phyloP scores from a whole-genome alignment of 306 rosid genomes.

The Senna tora region DNA sequence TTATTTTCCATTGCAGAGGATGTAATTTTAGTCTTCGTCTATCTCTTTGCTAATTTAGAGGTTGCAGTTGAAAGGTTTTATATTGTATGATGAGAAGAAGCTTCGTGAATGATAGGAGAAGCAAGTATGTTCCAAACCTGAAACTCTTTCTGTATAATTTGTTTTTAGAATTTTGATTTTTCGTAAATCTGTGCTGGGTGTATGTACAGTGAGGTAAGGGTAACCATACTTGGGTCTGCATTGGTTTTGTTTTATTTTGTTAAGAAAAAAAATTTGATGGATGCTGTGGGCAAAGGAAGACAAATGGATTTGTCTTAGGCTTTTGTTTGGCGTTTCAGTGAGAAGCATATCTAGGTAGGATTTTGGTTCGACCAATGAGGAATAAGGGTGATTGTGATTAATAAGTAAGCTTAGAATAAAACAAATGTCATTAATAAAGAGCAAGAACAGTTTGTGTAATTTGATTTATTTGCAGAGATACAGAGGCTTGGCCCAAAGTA shows the following conservation, averaged over 20 bases:
- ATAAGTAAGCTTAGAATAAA: too few species aligned
- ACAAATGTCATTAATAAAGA: too few species aligned
- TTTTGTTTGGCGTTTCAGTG: too few species aligned
- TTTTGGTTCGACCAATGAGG: conserved; percentile 3
- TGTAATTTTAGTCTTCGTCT: too few species aligned
- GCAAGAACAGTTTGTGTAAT: background rate
- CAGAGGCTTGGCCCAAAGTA: conserved; percentile 29
- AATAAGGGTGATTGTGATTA: background rate
- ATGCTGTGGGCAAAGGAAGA: background rate
- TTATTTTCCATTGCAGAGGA: too few species aligned
- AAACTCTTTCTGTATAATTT: background rate
- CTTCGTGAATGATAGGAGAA: background rate
- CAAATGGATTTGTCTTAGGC: background rate
- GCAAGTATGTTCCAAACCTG: background rate
- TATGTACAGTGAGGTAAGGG: background rate
- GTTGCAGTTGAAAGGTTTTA: too few species aligned
- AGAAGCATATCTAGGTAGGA: conserved; percentile 1
- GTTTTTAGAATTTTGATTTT: background rate
- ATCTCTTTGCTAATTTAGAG: too few species aligned
- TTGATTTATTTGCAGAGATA: conserved; percentile 20
- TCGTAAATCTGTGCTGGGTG: background rate
- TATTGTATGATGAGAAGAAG: too few species aligned
- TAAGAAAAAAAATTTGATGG: background rate
- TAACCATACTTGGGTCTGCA: background rate
- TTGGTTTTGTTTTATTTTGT: background rate